phyloP scores from a whole-genome alignment of 129 eudicot genomes.

The Artemisia tridentata region DNA sequence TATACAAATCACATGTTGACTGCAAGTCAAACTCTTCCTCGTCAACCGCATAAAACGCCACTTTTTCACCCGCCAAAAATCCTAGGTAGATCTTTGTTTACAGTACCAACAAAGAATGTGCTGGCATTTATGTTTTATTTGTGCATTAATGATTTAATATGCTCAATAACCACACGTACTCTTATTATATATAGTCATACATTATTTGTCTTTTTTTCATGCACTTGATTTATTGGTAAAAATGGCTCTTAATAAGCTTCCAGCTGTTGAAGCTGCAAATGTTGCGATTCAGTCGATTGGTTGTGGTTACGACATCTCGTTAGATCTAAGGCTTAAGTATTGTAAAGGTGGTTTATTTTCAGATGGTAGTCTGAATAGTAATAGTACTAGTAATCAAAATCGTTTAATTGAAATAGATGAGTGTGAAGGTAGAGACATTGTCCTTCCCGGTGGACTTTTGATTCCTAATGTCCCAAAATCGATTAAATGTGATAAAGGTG shows the following conservation, averaged over 20 bases:
- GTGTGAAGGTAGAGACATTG: constrained; percentile 65
- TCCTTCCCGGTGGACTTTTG: constrained; percentile 76
- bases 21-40: too few relatives aligned
- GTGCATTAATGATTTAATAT: too few relatives aligned
- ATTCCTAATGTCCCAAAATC: constrained; percentile 68
- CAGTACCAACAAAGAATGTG: too few relatives aligned
- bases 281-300: constrained; percentile 93
- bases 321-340: constrained; percentile 88
- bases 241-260: constrained; percentile 83
- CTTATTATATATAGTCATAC: too few relatives aligned
- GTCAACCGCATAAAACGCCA: too few relatives aligned
- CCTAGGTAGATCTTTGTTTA: too few relatives aligned
- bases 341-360: constrained; percentile 53
- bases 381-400: not conserved
- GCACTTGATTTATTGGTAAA: not conserved
- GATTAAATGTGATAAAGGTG: constrained; percentile 93
- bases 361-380: too few relatives aligned
- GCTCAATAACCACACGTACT: too few relatives aligned
- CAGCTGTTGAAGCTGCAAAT: constrained; percentile 80
- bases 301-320: constrained; percentile 76
- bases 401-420: constrained; percentile 16
- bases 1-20: too few relatives aligned
- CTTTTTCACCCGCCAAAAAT: too few relatives aligned
- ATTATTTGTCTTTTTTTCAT: too few relatives aligned
- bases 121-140: too few relatives aligned